These are phyloP conservation scores for Plasmodium cynomolgi DNA, from an alignment of 169 alveolate genomes.

Conservation along the genomic window DNA sequence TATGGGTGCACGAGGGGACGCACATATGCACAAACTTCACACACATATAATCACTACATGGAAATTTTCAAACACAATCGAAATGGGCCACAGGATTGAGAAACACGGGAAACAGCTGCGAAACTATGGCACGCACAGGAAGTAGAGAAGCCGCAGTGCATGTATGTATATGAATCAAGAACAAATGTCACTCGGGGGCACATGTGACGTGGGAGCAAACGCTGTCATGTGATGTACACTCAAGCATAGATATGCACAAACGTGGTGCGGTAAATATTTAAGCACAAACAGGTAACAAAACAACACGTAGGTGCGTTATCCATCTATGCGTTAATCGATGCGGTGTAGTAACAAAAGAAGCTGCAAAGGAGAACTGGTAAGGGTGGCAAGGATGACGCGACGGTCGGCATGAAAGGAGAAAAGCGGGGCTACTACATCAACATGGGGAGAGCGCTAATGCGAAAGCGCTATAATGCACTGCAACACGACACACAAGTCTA, in stretches of 20 bases:
- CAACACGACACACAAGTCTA: conserved; percentile 3
- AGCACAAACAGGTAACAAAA: conserved; percentile 7
- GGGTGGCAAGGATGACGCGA: neutral
- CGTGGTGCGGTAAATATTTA: neutral
- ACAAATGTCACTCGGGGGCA: neutral
- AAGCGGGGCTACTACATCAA: neutral
- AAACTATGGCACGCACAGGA: neutral
- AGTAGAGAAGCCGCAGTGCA: neutral
- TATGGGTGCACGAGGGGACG: neutral
- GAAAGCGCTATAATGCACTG: neutral
- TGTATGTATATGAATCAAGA: neutral
- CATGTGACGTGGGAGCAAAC: neutral
- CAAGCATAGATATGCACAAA: neutral
- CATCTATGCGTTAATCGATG: conserved; percentile 2
- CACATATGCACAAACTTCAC: neutral
- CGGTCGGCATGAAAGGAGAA: neutral
- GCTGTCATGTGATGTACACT: neutral
- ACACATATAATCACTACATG: neutral
- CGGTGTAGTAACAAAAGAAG: conserved; percentile 1
- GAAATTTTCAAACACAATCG: neutral
- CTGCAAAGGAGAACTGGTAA: neutral
- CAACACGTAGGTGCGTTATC: neutral
- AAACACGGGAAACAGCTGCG: neutral
- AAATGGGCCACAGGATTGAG: neutral
- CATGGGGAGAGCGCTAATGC: neutral